phyloP scores from a whole-genome alignment of 352 stramenopile species.

The Phytophthora citricola region DNA sequence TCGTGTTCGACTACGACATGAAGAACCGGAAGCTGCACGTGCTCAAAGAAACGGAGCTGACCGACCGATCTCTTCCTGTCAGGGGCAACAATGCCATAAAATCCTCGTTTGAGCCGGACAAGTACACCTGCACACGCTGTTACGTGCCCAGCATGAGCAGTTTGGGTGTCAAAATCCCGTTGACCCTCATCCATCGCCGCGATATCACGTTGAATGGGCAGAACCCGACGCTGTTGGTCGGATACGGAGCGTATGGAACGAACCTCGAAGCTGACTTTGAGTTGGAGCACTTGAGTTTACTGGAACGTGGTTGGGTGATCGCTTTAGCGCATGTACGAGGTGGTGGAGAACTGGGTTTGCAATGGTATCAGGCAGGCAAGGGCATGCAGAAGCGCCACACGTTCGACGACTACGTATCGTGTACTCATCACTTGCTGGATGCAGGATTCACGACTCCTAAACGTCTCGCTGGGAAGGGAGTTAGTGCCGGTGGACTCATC shows the following conservation, averaged over 20 bases:
- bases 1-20: slow-evolving; percentile 87
- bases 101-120: slow-evolving; percentile 33
- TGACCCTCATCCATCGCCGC: slow-evolving; percentile 82
- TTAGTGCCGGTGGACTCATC: slow-evolving; percentile 88
- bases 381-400: slow-evolving; percentile 83
- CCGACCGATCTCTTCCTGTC: slow-evolving; percentile 25
- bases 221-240: slow-evolving; percentile 87
- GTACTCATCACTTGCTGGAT: slow-evolving; percentile 68
- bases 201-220: slow-evolving; percentile 56
- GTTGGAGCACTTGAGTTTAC: slow-evolving; percentile 80
- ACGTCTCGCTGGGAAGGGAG: slow-evolving; percentile 74
- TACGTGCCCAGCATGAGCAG: slow-evolving; percentile 54
- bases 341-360: slow-evolving; percentile 87
- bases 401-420: slow-evolving; percentile 87
- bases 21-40: slow-evolving; percentile 44
- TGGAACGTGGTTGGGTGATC: slow-evolving; percentile 90
- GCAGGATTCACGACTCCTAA: slow-evolving; percentile 66
- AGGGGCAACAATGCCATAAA: slow-evolving; percentile 7
- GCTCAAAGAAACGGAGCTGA: slow-evolving; percentile 64
- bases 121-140: slow-evolving; percentile 51
- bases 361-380: slow-evolving; percentile 89
- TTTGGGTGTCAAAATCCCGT: slow-evolving; percentile 54
- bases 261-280: slow-evolving; percentile 90
- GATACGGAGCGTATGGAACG: slow-evolving; percentile 91
- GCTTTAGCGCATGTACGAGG: slow-evolving; percentile 91